Evolutionary conservation across 2,329 filamentous ascomycete genomes (phyloP), one percentile per base, ranked within the genome.

Genomic region (Colletotrichum theobromicola): DNA sequence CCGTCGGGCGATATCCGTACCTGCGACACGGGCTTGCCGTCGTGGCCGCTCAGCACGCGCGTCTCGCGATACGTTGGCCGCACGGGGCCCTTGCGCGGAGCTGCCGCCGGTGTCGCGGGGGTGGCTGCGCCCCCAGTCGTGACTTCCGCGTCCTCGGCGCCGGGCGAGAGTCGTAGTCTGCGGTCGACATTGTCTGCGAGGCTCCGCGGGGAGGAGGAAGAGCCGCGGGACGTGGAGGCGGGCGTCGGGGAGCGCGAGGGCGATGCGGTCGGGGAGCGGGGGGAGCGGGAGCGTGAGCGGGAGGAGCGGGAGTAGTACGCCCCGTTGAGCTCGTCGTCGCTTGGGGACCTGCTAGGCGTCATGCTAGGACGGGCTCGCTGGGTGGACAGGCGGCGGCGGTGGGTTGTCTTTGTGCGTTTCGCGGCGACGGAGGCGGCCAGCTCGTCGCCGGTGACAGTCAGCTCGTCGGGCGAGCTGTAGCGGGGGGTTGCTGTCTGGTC

Each of bases 1-100:
- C 95, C 95, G 84, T 98, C 93, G 1, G 96, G 97, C 2, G 96
- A 98, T 84, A 98, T 97, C 79, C 94, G 94, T 63, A 98, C 95
- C 68, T 95, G 93, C 3, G 96, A 94, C 2, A 98, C 91, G 26
- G 94, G 93, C 15, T 21, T 72, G 75, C 93, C 92, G 64, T 90
- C 89, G 85, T 98, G 96, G 3, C 95, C 96, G 75, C 89, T 90
- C 24, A 98, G 89, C 24, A 93, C 89, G 77, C 96, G 42, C 12
- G 64, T 42, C 42, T 67, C 61, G n/a, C 72, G 62, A 15, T 62
- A 75, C 5, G 34, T 37, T 26, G 72, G 72, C 42, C 72, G 58
- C 26, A 75, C 72, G 57, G 72, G 72, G 9, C 72, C 72, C 28
- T 63, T 75, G 28, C 64, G 71, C 13, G n/a, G n/a, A n/a, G n/a